Evolutionary conservation across 1,284 basidiomycete species (phyloP).

Genomic region (Rhodofomes roseus): DNA sequence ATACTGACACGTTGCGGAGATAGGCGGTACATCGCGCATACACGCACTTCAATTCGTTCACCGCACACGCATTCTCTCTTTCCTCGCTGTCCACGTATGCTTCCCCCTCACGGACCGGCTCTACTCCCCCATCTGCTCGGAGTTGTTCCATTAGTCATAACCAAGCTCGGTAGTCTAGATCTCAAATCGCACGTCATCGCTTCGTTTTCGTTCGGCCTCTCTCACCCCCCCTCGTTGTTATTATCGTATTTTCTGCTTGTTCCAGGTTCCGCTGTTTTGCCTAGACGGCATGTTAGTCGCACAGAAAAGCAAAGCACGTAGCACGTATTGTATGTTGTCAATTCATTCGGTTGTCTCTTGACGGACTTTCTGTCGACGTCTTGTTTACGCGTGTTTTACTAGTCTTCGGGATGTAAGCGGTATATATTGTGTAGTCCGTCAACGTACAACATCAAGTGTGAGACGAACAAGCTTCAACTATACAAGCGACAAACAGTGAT

Average conservation of each 20-base stretch:
- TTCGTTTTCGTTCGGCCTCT: background rate
- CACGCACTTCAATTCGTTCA: background rate
- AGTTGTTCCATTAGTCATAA: conserved; percentile 2
- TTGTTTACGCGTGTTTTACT: conserved; percentile 8
- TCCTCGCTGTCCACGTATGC: background rate
- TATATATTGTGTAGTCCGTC: background rate
- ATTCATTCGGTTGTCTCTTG: background rate
- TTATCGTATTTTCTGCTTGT: background rate
- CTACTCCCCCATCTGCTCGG: background rate
- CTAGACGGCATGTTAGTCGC: background rate
- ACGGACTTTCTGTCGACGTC: background rate
- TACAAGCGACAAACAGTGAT: background rate
- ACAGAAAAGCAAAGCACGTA: background rate
- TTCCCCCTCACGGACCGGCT: background rate
- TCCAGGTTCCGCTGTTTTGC: background rate
- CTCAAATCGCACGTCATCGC: conserved; percentile 1
- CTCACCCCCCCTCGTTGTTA: background rate
- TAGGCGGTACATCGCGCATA: background rate
- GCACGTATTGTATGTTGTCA: conserved; percentile 2
- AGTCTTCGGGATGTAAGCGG: background rate
- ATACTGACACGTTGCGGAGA: background rate
- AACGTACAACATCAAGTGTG: background rate
- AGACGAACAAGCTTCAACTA: background rate
- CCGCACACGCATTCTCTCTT: background rate
- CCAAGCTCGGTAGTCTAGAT: background rate